Base-by-base conservation (phyloP, 2,329 filamentous ascomycete genomes). In the Anthostomella pinea region DNA sequence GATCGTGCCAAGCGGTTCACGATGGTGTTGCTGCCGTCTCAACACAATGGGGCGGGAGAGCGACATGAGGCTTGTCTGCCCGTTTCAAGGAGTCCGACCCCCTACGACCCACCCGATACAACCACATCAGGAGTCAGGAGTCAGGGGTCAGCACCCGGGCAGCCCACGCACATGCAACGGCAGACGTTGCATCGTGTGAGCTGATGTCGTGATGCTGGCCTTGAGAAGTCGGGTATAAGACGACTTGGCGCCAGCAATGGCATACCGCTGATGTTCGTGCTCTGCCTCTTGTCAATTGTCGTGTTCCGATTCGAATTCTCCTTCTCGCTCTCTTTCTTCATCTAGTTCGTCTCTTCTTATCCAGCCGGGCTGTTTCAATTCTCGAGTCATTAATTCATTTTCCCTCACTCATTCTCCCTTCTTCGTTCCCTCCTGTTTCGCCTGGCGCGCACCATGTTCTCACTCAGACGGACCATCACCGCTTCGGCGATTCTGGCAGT, bases 291-390 rank as follows among this genome's bases (percentile, higher is more conserved):
- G n/a, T n/a, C n/a, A n/a, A n/a, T n/a, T n/a, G n/a, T 24, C 13
- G 28, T 18, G 4, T n/a, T 22, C 17, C 27, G 22, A 34, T 30
- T 33, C 34, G 33, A 33, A 41, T 38, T 23, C 14, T 39, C 31
- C 25, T 37, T 27, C 34, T 38, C 39, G 32, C 23, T 38, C 23
- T 28, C 29, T 20, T 26, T 27, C 8, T 33, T 15, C 8, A 15
- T 30, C 21, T 43, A 11, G 16, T 33, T 43, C 39, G 26, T 35
- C 22, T 35, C 40, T 26, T 25, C 45, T 20, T 39, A 29, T 32
- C 46, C 46, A 51, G 48, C 48, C 28, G 48, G 48, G 17, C 48
- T 51, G 48, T 39, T 51, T 48, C 35, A 28, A 28, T 51, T 49
- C 44, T 48, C 31, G 36, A 33, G 33, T 40, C 18, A 34, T 33